A percentile compares a stretch with the other conserved stretches of the same genome.
These are phyloP conservation scores for Paramecium primaurelia DNA, from an alignment of 73 alveolate genomes.

Conservation along the genomic window DNA sequence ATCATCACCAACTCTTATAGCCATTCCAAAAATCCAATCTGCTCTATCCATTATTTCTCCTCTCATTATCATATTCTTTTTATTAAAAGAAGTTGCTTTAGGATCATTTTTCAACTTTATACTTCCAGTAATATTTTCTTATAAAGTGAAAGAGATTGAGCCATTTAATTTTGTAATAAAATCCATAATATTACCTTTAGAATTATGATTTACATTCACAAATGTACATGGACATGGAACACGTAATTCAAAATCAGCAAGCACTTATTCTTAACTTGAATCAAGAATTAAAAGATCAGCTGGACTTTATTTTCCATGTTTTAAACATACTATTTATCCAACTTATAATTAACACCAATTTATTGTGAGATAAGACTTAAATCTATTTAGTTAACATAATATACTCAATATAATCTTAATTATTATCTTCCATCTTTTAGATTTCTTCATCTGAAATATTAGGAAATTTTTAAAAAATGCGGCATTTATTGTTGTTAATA, in stretches of 20 bases:
- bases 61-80: not conserved
- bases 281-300: constrained; percentile 6
- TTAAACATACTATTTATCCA: not conserved
- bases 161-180: constrained; percentile 15
- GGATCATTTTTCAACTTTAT: constrained; percentile 27
- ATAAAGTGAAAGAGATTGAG: not conserved
- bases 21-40: constrained; percentile 34
- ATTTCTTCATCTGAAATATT: not conserved
- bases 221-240: not conserved
- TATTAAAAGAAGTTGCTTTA: not conserved
- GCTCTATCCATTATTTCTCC: constrained; percentile 10
- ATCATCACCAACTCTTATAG: constrained; percentile 1
- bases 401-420: not conserved
- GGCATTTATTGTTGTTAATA: not conserved
- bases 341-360: not conserved
- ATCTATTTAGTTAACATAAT: not conserved
- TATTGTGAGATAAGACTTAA: not conserved
- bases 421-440: not conserved
- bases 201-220: not conserved
- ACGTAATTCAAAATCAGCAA: not conserved
- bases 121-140: not conserved
- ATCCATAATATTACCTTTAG: not conserved
- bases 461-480: not conserved
- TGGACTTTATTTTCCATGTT: constrained; percentile 21
- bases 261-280: constrained; percentile 12